phyloP scores from a whole-genome alignment of 1,284 basidiomycete species.

The Heterobasidion annosum region DNA sequence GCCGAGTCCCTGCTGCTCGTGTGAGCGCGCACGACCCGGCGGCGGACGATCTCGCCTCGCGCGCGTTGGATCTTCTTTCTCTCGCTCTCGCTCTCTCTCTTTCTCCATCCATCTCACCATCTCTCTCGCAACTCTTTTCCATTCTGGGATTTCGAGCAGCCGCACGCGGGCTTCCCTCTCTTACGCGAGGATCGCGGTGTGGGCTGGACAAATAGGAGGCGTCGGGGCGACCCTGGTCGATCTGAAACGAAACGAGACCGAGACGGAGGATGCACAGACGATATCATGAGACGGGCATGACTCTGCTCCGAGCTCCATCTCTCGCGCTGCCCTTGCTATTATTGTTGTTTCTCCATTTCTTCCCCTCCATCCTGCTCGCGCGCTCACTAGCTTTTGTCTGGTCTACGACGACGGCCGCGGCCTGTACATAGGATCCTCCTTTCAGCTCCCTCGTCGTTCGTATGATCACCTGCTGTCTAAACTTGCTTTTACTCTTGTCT shows the following conservation, averaged over 20 bases:
- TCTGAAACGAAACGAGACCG: too few relatives aligned
- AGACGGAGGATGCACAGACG: too few relatives aligned
- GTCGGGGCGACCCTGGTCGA: too few relatives aligned
- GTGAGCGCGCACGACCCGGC: conserved; percentile 18
- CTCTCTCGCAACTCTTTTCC: neutral
- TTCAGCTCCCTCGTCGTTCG: too few relatives aligned
- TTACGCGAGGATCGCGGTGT: too few relatives aligned
- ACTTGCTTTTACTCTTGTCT: too few relatives aligned
- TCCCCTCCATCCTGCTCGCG: neutral
- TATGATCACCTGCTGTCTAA: too few relatives aligned
- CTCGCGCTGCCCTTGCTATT: neutral
- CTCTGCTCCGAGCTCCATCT: neutral
- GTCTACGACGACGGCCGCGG: too few relatives aligned
- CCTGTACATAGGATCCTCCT: too few relatives aligned
- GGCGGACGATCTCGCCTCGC: neutral
- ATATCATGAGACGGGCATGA: neutral
- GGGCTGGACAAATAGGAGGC: too few relatives aligned
- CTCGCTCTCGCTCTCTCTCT: neutral
- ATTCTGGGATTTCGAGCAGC: neutral
- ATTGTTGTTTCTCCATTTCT: neutral
- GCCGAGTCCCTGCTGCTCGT: conserved; percentile 49
- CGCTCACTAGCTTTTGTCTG: too few relatives aligned
- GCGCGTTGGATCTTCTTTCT: neutral
- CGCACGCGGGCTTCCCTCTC: too few relatives aligned
- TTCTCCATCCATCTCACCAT: neutral